Evolutionary conservation across 2,329 filamentous ascomycete species (phyloP).

Genomic region (Fusarium sp.): DNA sequence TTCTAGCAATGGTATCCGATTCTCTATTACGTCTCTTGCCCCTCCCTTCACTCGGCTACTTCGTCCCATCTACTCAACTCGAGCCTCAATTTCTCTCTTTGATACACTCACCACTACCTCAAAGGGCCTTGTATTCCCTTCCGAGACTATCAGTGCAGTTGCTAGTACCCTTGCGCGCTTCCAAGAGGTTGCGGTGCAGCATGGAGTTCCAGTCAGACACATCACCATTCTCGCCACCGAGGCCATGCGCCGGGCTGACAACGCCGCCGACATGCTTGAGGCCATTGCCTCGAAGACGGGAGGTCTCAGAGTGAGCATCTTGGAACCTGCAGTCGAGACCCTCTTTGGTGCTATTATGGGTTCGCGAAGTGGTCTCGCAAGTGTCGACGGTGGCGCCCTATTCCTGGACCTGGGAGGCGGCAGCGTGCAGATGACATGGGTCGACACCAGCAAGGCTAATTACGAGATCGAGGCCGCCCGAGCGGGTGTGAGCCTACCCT

Average conservation of each 20-base stretch:
- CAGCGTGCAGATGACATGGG: conserved; percentile 74
- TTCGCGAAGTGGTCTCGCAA: conserved; percentile 78
- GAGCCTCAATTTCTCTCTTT: conserved; percentile 86
- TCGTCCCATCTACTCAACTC: conserved; percentile 80
- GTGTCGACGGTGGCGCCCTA: conserved; percentile 72
- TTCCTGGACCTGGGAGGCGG: conserved; percentile 89
- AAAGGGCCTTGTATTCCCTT: conserved; percentile 57
- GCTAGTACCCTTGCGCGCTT: conserved; percentile 76
- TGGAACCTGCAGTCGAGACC: conserved; percentile 85
- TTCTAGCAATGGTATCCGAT: conserved; percentile 87
- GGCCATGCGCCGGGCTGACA: conserved; percentile 84
- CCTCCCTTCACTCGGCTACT: conserved; percentile 78
- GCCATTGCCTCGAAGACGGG: conserved; percentile 70
- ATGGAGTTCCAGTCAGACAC: conserved; percentile 72
- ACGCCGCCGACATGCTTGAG: conserved; percentile 74
- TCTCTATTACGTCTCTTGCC: conserved; percentile 86
- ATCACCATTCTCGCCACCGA: conserved; percentile 87
- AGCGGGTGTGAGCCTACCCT: conserved; percentile 69
- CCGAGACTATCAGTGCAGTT: conserved; percentile 73
- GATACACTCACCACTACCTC: conserved; percentile 75
- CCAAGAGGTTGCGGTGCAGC: conserved; percentile 75
- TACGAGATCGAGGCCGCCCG: conserved; percentile 67
- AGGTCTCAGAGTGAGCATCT: conserved; percentile 76
- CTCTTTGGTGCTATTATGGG: conserved; percentile 82
- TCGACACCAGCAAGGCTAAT: conserved; percentile 59